These are phyloP conservation scores for Cinchona pubescens DNA, from an alignment of 257 asterid species.

Conservation along the genomic window DNA sequence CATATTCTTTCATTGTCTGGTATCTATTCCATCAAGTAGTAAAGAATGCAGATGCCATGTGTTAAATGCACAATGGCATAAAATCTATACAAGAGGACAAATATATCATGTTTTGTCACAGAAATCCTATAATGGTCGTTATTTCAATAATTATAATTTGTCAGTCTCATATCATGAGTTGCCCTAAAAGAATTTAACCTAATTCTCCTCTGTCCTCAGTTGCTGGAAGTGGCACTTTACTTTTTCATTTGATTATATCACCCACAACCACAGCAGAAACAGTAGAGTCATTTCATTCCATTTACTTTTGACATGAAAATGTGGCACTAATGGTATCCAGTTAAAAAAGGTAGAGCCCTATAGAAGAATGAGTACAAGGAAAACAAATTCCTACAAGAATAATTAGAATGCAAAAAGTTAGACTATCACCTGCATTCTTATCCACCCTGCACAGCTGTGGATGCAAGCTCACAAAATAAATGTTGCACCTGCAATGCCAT, in stretches of 20 bases:
- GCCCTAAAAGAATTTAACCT: background rate
- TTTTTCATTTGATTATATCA: background rate
- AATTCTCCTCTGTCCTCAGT: background rate
- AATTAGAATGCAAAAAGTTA: background rate
- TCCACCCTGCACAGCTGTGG: background rate
- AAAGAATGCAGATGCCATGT: background rate
- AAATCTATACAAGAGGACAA: background rate
- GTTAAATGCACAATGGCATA: background rate
- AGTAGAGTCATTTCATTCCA: background rate
- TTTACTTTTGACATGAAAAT: background rate
- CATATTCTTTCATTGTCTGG: no score
- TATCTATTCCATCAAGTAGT: constrained; percentile 7
- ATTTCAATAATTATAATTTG: background rate
- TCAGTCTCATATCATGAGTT: background rate
- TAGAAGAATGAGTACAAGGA: background rate
- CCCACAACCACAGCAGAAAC: background rate
- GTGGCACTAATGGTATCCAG: constrained; percentile 4
- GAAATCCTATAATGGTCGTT: background rate
- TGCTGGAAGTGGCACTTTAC: background rate
- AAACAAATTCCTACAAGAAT: background rate
- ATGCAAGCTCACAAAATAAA: constrained; percentile 14
- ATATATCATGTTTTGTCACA: background rate
- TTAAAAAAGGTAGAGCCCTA: background rate
- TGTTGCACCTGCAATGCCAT: constrained; percentile 18
- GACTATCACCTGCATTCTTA: background rate